Conservation (phyloP, 768 basidiomycete genomes). For the Sporobolomyces phaffii region DNA sequence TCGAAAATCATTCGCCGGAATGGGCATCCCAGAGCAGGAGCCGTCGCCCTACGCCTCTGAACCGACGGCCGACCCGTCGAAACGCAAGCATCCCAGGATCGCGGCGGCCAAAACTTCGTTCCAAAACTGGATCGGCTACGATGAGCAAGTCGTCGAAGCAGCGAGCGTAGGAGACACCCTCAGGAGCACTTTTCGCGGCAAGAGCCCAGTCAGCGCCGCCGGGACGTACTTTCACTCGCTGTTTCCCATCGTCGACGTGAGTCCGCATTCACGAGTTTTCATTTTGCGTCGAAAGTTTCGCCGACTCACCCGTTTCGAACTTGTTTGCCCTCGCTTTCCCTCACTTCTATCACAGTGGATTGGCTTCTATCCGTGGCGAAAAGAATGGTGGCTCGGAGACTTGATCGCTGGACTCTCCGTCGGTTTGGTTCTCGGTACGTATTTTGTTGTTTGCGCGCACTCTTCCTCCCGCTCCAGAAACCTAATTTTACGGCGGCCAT, state of each 20-base stretch:
- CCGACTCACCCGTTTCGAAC: not conserved
- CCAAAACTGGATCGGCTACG: slow-evolving; percentile 18
- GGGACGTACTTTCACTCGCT: slow-evolving; percentile 2
- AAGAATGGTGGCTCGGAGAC: slow-evolving; percentile 38
- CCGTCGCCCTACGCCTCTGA: no score
- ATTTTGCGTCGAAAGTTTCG: not conserved
- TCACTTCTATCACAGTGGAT: slow-evolving; percentile 9
- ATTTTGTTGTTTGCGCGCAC: slow-evolving; percentile 54
- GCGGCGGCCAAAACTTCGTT: not conserved
- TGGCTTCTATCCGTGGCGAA: slow-evolving; percentile 2
- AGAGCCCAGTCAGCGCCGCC: not conserved
- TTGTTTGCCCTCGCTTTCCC: not conserved
- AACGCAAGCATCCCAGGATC: not conserved
- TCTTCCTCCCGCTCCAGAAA: not conserved
- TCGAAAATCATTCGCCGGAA: no score
- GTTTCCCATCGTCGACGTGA: slow-evolving; percentile 28
- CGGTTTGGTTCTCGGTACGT: slow-evolving; percentile 59
- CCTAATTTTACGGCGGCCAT: not conserved
- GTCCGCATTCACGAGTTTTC: not conserved
- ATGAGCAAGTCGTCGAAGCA: slow-evolving; percentile 26
- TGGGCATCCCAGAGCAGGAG: no score
- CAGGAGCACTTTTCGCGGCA: not conserved
- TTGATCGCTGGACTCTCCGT: slow-evolving; percentile 48
- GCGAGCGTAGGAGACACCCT: slow-evolving; percentile 15
- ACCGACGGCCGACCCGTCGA: no score